Evolutionary conservation across 2,329 filamentous ascomycete species (phyloP), one percentile per base, ranked within the genome.

Genomic region (Microsporum audouinii): DNA sequence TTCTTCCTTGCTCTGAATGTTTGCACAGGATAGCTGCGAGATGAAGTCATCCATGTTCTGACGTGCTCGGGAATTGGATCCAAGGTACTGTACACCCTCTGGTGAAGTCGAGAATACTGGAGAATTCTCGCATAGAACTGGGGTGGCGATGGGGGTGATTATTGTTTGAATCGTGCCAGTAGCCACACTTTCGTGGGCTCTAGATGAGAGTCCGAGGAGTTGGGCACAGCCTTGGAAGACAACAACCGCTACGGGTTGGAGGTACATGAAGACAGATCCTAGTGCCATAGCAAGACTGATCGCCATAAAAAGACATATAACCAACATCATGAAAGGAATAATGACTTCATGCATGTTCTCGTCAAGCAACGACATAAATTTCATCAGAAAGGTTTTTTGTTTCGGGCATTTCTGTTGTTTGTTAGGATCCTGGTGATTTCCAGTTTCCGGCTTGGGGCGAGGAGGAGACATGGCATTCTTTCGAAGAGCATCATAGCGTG

Each of bases 31-130:
- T 41, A 69, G 66, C 14, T 65, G 65, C 27, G 68, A 66, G 7
- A 70, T 62, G 27, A 69, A 68, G 6, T 69, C 66, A 33, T 69
- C 61, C 5, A 67, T 63, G n/a, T 60, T 59, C 55, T 70, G 65
- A 17, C 64, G 62, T 17, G 2, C 23, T 10, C 23, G 45, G 10
- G 45, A 29, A 12, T 49, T 7, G 5, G 58, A 60, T 58, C 10
- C 8, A 5, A 49, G 7, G 23, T 49, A 47, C 17, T 29, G 23
- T 31, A 29, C 45, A 10, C 45, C 45, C 23, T 49, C n/a, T 55
- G 49, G 49, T n/a, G 49, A 55, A 12, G 49, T 36, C 31, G 49
- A 55, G 31, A 55, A 17, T 4, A 55, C 49, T 3, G 49, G 49
- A 55, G 31, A 2, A 17, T 49, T 49, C 23, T 10, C 23, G 29